These are phyloP conservation scores for Myxozyma lipomycoides DNA, from an alignment of 805 yeast species.

Conservation along the genomic window DNA sequence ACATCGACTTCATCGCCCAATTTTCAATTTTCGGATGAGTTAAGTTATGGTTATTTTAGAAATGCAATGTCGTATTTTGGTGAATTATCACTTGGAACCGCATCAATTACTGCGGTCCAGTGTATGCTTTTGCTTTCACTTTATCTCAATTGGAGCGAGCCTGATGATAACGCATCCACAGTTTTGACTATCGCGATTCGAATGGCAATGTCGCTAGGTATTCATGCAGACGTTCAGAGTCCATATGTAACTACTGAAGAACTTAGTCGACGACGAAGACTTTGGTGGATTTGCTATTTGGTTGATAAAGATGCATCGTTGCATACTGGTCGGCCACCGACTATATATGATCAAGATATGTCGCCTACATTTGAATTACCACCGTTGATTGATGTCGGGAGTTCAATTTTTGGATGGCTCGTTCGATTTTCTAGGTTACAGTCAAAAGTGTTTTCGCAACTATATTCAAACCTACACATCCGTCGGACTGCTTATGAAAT, in stretches of 20 bases:
- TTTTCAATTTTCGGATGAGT: too few species aligned
- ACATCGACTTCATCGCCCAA: too few species aligned
- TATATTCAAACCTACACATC: conserved; percentile 22
- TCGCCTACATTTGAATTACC: conserved; percentile 5
- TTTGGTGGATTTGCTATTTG: conserved; percentile 30
- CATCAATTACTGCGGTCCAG: conserved; percentile 23
- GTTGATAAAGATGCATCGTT: conserved; percentile 24
- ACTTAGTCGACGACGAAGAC: conserved; percentile 15
- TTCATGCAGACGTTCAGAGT: conserved; percentile 18
- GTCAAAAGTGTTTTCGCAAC: conserved; percentile 18
- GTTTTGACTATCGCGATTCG: conserved; percentile 22
- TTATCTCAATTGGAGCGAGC: conserved; percentile 20
- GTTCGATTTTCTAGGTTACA: conserved; percentile 16
- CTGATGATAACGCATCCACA: conserved; percentile 16
- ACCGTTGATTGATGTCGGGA: neutral
- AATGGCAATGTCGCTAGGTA: conserved; percentile 28
- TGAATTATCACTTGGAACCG: conserved; percentile 7
- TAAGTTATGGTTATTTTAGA: conserved; percentile 6
- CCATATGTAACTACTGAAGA: conserved; percentile 17
- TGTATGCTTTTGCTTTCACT: conserved; percentile 14
- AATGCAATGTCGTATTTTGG: conserved; percentile 18
- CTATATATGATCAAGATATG: conserved; percentile 22
- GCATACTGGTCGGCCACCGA: conserved; percentile 28
- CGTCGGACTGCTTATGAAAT: conserved; percentile 19
- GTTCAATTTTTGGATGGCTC: conserved; percentile 5